Conservation (phyloP, 305 asterid species). For the Solanum hybrid region DNA sequence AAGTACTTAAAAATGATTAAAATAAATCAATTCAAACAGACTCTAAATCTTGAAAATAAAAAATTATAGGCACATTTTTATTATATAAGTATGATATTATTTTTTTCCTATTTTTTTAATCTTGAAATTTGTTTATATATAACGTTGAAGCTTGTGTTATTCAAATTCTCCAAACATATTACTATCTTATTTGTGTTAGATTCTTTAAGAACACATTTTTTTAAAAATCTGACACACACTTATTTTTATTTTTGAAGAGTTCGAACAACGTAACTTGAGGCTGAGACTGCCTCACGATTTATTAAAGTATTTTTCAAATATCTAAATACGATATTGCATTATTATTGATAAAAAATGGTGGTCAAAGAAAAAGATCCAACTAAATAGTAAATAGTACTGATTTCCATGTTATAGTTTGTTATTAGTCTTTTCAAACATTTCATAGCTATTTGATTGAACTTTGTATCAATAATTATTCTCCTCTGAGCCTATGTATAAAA, state of each 20-base stretch:
- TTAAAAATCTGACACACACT: rapidly evolving
- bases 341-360: neutral
- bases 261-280: rapidly evolving
- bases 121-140: neutral
- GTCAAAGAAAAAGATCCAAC: neutral
- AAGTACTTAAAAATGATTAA: neutral
- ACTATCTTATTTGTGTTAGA: neutral
- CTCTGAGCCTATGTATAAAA: neutral
- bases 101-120: neutral
- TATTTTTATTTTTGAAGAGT: neutral
- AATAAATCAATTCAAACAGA: neutral
- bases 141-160: neutral
- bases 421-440: neutral
- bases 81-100: neutral
- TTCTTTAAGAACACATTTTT: neutral
- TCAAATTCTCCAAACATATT: neutral
- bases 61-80: neutral
- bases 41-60: neutral
- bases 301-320: neutral
- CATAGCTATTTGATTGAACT: neutral
- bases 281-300: neutral
- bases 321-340: neutral
- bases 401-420: neutral
- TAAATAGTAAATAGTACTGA: neutral
- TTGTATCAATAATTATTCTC: neutral